Evolutionary conservation across 73 alveolate species (phyloP).

Genomic region (Symbiodinium natans): DNA sequence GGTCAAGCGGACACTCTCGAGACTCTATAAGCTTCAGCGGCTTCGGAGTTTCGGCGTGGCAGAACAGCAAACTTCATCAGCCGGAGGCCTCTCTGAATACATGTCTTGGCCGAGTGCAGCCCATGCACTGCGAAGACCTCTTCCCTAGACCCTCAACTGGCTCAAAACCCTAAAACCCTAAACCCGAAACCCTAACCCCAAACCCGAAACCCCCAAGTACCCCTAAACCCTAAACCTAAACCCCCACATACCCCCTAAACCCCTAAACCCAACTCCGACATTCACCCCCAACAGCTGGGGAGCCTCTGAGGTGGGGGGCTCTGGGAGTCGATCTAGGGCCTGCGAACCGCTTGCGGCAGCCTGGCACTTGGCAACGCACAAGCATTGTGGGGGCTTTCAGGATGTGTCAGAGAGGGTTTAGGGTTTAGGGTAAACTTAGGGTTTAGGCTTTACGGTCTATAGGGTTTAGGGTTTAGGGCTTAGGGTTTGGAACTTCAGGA

Average conservation of each 20-base stretch:
- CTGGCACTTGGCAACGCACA: neutral
- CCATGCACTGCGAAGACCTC: too few species aligned
- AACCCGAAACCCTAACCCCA: neutral
- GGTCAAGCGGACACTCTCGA: too few species aligned
- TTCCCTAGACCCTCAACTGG: neutral
- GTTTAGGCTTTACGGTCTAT: neutral
- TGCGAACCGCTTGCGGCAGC: neutral
- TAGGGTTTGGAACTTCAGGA: too few species aligned
- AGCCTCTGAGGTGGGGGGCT: neutral
- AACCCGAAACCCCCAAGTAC: neutral
- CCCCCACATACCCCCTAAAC: neutral
- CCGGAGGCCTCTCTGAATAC: too few species aligned
- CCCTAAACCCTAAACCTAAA: neutral
- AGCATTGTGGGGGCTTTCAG: neutral
- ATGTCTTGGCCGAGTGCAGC: too few species aligned
- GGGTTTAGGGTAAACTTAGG: neutral
- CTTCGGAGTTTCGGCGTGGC: too few species aligned
- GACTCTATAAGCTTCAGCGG: too few species aligned
- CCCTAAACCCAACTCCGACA: neutral
- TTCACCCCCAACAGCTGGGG: neutral
- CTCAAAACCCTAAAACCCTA: neutral
- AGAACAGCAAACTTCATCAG: too few species aligned
- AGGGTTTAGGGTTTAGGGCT: neutral
- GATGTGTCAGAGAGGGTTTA: neutral
- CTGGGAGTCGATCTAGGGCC: conserved; percentile 4